Evolutionary conservation across 1,139 yeast species (phyloP).

Genomic region (Pichia sp.): DNA sequence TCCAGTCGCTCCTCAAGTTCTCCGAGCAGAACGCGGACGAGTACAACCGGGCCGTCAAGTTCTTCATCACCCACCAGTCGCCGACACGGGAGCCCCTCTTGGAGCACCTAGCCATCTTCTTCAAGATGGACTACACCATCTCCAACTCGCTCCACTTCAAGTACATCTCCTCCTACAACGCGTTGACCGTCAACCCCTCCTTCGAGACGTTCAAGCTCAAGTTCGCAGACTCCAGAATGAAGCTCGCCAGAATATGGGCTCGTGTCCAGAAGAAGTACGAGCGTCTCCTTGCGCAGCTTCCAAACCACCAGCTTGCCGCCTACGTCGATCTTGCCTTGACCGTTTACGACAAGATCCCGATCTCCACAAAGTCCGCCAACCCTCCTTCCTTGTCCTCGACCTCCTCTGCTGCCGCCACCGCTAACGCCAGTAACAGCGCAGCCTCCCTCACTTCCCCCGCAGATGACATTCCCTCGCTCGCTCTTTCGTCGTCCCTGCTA

Average conservation of each 20-base stretch:
- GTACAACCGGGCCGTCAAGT: constrained; percentile 44
- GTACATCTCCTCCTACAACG: constrained; percentile 69
- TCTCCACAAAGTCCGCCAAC: constrained; percentile 39
- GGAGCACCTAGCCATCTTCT: constrained; percentile 62
- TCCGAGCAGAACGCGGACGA: constrained; percentile 27
- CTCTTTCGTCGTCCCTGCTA: constrained; percentile 12
- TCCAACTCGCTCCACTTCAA: constrained; percentile 71
- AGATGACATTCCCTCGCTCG: constrained; percentile 14
- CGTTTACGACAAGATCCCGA: constrained; percentile 63
- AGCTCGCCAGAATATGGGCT: constrained; percentile 62
- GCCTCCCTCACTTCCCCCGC: neutral
- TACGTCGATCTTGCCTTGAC: constrained; percentile 51
- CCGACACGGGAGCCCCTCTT: constrained; percentile 62
- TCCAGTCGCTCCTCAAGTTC: constrained; percentile 41
- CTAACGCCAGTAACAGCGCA: neutral
- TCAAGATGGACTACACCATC: constrained; percentile 69
- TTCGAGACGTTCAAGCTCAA: constrained; percentile 61
- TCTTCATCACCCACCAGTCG: constrained; percentile 66
- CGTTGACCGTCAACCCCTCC: constrained; percentile 58
- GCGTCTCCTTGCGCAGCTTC: constrained; percentile 25
- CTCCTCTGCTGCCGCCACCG: neutral
- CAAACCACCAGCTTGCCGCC: constrained; percentile 28
- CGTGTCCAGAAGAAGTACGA: constrained; percentile 52
- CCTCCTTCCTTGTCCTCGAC: neutral
- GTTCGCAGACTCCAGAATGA: constrained; percentile 56